Percentiles rank a stretch among this genome's conserved stretches.
Evolutionary conservation across 345 rosid genomes (phyloP).

Genomic region (Gossypium herbaceum): DNA sequence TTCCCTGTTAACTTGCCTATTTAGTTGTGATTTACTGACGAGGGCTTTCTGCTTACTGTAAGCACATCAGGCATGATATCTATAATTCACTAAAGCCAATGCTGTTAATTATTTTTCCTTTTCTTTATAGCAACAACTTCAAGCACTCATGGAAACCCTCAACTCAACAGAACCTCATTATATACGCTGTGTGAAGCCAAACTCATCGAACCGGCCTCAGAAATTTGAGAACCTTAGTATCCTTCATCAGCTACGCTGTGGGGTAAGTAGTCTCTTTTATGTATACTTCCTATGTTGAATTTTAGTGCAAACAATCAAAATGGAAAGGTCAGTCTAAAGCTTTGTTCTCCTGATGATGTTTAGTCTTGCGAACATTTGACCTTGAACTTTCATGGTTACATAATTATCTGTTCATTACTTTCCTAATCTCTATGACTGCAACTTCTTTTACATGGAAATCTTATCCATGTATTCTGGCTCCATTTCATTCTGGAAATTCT

Average conservation of each 20-base stretch:
- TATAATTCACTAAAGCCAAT: conserved; percentile 8
- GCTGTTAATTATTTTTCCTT: conserved; percentile 20
- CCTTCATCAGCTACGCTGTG: conserved; percentile 92
- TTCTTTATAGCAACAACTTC: conserved; percentile 88
- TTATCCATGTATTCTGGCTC: background rate
- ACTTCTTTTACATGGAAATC: background rate
- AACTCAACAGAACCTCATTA: conserved; percentile 92
- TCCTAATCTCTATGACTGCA: background rate
- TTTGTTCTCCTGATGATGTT: conserved; percentile 3
- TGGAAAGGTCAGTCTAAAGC: background rate
- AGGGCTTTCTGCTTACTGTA: background rate
- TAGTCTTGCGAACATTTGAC: background rate
- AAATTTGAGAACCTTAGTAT: conserved; percentile 81
- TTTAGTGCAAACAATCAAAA: background rate
- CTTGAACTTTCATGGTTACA: background rate
- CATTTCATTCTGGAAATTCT: conserved; percentile 5
- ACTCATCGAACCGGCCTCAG: conserved; percentile 80
- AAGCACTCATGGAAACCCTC: conserved; percentile 96
- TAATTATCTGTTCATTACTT: background rate
- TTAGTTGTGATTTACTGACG: conserved; percentile 4
- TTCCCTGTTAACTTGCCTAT: conserved; percentile 3
- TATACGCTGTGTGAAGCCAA: conserved; percentile 98
- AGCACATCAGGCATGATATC: background rate
- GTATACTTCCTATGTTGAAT: background rate
- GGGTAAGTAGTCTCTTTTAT: conserved; percentile 54